Conservation (phyloP, 1,284 basidiomycete species). For the Austroboletus rostrupii region DNA sequence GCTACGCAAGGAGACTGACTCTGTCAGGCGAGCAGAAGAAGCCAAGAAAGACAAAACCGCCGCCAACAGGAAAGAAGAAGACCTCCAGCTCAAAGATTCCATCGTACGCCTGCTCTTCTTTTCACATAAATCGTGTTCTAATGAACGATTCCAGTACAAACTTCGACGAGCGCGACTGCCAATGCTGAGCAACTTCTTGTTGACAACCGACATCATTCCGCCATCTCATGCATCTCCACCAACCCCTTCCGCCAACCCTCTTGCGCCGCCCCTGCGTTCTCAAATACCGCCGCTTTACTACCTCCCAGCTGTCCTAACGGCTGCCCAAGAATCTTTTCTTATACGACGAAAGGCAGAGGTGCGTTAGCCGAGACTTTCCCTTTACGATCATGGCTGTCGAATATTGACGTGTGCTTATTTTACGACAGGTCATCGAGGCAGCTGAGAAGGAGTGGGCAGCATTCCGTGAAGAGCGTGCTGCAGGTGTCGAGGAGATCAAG, state of each 20-base stretch:
- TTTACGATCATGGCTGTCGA: not conserved
- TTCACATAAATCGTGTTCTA: not conserved
- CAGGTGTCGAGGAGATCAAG: slow-evolving; percentile 59
- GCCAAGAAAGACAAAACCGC: slow-evolving; percentile 73
- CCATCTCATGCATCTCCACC: slow-evolving; percentile 26
- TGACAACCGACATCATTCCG: slow-evolving; percentile 67
- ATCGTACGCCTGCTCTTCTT: slow-evolving; percentile 48
- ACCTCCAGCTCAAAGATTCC: slow-evolving; percentile 72
- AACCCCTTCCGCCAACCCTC: slow-evolving; percentile 37
- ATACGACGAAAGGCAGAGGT: slow-evolving; percentile 60
- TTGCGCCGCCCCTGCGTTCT: slow-evolving; percentile 51
- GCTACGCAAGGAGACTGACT: slow-evolving; percentile 75
- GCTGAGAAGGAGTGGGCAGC: slow-evolving; percentile 62
- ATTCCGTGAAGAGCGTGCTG: slow-evolving; percentile 57
- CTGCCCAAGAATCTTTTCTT: slow-evolving; percentile 69
- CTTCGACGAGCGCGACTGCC: slow-evolving; percentile 64
- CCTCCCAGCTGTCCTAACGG: slow-evolving; percentile 62
- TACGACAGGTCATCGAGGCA: slow-evolving; percentile 53
- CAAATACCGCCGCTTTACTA: slow-evolving; percentile 76
- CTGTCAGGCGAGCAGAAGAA: slow-evolving; percentile 76
- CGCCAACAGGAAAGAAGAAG: slow-evolving; percentile 75
- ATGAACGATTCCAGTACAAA: slow-evolving; percentile 50
- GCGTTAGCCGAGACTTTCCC: slow-evolving; percentile 11
- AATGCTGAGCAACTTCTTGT: slow-evolving; percentile 69
- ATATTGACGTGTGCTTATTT: not conserved